These are phyloP conservation scores for Brettanomyces custersianus DNA, from an alignment of 805 yeast genomes.

Conservation along the genomic window DNA sequence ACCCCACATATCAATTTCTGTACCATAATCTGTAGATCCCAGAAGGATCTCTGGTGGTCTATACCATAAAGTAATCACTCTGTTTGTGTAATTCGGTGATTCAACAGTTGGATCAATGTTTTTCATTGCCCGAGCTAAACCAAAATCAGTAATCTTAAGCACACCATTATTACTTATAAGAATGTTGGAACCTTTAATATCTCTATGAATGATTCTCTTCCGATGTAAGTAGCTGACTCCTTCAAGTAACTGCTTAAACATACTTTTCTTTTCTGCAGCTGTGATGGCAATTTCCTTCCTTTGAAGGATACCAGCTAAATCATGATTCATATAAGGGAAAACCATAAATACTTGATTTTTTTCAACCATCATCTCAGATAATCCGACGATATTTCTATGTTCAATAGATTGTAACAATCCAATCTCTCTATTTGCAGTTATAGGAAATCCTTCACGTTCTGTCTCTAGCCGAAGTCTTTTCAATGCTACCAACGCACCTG, in stretches of 20 bases:
- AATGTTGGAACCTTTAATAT: constrained; percentile 75
- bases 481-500: constrained; percentile 73
- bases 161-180: constrained; percentile 53
- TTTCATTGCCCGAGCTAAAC: constrained; percentile 71
- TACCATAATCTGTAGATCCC: constrained; percentile 84
- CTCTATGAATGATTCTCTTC: constrained; percentile 66
- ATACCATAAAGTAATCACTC: constrained; percentile 96
- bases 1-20: constrained; percentile 96
- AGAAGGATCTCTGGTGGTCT: constrained; percentile 90
- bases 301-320: constrained; percentile 76
- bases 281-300: constrained; percentile 60
- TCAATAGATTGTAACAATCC: constrained; percentile 73
- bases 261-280: constrained; percentile 56
- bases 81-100: constrained; percentile 78
- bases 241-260: constrained; percentile 55
- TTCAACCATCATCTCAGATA: constrained; percentile 87
- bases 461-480: constrained; percentile 76
- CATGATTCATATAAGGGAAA: constrained; percentile 90
- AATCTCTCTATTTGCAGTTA: constrained; percentile 90
- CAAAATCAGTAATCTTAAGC: constrained; percentile 73
- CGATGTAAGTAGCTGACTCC: constrained; percentile 66
- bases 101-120: constrained; percentile 36
- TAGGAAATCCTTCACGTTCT: constrained; percentile 93
- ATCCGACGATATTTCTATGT: constrained; percentile 73
- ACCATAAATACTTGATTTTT: constrained; percentile 72